A percentile compares a stretch with the other conserved stretches of the same genome.
phyloP scores from a whole-genome alignment of 164 flowering plant species.

The Macadamia integrifolia region DNA sequence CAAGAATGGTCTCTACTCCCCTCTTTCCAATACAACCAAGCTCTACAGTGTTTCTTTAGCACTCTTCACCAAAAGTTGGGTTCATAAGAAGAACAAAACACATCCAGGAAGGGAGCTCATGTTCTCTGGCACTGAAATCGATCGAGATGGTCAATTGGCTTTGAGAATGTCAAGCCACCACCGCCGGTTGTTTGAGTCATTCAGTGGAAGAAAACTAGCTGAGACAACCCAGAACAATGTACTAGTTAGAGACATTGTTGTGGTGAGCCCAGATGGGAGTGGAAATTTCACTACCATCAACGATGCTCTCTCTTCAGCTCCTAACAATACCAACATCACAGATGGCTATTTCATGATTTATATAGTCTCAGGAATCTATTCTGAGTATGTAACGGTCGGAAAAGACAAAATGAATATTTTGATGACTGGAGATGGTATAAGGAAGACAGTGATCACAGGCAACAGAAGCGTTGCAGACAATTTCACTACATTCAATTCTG shows the following conservation, averaged over 20 bases:
- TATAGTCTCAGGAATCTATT: conserved; percentile 16
- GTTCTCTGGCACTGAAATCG: no score
- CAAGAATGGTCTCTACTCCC: conserved; percentile 14
- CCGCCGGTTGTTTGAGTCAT: conserved; percentile 2
- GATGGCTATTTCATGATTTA: conserved; percentile 13
- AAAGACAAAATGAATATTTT: conserved; percentile 9
- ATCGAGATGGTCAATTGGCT: conserved; percentile 1
- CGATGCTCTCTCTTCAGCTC: conserved; percentile 23
- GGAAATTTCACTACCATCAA: conserved; percentile 8
- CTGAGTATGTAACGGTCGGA: conserved; percentile 13
- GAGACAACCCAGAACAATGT: conserved; percentile 8
- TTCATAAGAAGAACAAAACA: conserved; percentile 2
- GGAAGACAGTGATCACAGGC: conserved; percentile 38
- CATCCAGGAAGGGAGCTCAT: not conserved
- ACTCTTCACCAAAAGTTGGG: conserved; percentile 27
- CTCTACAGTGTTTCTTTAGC: conserved; percentile 33
- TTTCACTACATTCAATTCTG: conserved; percentile 39
- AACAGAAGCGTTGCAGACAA: conserved; percentile 32
- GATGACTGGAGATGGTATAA: conserved; percentile 23
- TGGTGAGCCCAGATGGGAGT: conserved; percentile 26
- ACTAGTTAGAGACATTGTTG: conserved; percentile 22
- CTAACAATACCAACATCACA: conserved; percentile 8
- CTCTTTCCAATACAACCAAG: conserved; percentile 24
- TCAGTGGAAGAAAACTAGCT: conserved; percentile 11
- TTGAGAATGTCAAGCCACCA: conserved; percentile 3